A percentile compares a stretch with the other conserved stretches of the same genome.
Conservation (phyloP, 371 early-diverging fungal species). For the Mortierella sp. region DNA sequence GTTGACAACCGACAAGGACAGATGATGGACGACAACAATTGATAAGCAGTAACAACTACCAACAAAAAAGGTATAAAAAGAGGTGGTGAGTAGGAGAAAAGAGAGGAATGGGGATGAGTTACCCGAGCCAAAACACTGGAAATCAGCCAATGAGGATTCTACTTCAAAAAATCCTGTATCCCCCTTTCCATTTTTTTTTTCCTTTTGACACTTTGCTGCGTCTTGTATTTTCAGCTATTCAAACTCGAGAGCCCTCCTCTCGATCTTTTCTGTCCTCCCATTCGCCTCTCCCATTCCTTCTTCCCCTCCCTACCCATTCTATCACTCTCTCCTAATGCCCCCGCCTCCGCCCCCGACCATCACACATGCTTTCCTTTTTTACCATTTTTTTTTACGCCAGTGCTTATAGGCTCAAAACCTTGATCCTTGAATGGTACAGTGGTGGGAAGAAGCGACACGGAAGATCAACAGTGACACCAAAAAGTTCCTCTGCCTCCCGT, state of each 20-base stretch:
- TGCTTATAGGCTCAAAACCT: conserved; percentile 3
- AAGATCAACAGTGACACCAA: neutral
- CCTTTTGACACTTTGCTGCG: neutral
- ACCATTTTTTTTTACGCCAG: neutral
- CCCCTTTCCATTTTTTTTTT: neutral
- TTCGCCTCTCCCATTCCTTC: neutral
- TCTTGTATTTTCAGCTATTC: neutral
- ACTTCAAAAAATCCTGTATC: neutral
- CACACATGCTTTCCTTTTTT: conserved; percentile 1
- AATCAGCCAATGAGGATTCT: conserved; percentile 9
- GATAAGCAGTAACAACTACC: neutral
- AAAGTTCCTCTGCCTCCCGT: neutral
- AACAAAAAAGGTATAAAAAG: neutral
- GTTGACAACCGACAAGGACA: neutral
- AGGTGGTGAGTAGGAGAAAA: neutral
- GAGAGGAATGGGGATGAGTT: neutral
- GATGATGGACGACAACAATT: neutral
- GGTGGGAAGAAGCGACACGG: neutral
- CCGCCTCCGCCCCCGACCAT: neutral
- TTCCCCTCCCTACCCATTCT: neutral
- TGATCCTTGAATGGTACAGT: neutral
- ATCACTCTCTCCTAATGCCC: neutral
- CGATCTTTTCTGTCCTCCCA: neutral
- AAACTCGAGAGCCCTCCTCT: conserved; percentile 6
- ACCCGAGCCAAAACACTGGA: conserved; percentile 15